A percentile compares a stretch with the other conserved stretches of the same genome.
phyloP scores from a whole-genome alignment of 169 alveolate genomes.

The Plasmodium sp. region DNA sequence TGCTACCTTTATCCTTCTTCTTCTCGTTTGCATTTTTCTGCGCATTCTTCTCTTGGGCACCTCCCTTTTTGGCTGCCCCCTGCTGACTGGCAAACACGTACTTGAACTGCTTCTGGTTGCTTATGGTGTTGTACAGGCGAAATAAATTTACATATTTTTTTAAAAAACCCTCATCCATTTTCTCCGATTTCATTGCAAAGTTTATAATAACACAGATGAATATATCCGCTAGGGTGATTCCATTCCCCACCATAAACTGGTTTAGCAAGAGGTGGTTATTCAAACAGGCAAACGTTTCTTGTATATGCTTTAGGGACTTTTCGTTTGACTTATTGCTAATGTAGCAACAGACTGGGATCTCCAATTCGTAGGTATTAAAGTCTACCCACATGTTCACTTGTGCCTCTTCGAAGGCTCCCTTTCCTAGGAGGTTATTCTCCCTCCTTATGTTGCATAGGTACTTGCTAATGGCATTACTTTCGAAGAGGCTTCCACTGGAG shows the following conservation, averaged over 20 bases:
- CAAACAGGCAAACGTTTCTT: constrained; percentile 76
- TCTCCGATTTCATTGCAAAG: constrained; percentile 79
- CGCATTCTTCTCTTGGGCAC: constrained; percentile 65
- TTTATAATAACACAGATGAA: constrained; percentile 85
- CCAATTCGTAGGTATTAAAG: constrained; percentile 79
- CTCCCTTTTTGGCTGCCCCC: constrained; percentile 54
- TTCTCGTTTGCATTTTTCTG: constrained; percentile 48
- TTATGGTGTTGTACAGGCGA: constrained; percentile 56
- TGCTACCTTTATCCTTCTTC: constrained; percentile 74
- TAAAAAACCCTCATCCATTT: constrained; percentile 69
- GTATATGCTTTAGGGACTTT: constrained; percentile 73
- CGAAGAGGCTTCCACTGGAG: constrained; percentile 29
- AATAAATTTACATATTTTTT: constrained; percentile 33
- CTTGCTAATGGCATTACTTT: constrained; percentile 63
- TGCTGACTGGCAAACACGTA: constrained; percentile 54
- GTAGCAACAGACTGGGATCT: constrained; percentile 76
- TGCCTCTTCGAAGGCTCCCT: constrained; percentile 51
- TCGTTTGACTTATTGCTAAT: constrained; percentile 72
- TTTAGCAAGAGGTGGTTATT: constrained; percentile 79
- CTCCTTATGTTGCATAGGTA: constrained; percentile 43
- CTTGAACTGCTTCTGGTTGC: constrained; percentile 74
- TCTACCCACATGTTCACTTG: constrained; percentile 83
- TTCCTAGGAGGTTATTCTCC: constrained; percentile 41
- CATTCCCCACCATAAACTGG: constrained; percentile 92
- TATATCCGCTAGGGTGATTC: constrained; percentile 92